Conservation (phyloP, 371 early-diverging fungal species). For the Nematocida ironsii region DNA sequence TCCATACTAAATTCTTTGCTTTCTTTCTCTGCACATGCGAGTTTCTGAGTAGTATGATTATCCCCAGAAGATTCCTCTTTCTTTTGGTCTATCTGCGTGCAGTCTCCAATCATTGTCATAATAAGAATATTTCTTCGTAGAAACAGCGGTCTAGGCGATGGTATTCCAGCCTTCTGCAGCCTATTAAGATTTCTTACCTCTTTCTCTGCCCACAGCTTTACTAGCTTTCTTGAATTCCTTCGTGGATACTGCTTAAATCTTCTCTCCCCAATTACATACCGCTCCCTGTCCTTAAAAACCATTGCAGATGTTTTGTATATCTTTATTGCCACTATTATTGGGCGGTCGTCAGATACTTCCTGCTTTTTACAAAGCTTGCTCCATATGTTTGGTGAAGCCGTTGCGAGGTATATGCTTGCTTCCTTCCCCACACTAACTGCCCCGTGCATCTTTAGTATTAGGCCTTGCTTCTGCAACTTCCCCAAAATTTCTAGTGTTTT, state of each 20-base stretch:
- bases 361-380: constrained; percentile 64
- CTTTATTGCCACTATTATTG: constrained; percentile 84
- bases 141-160: constrained; percentile 85
- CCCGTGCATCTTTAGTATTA: constrained; percentile 86
- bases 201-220: constrained; percentile 98
- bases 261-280: constrained; percentile 91
- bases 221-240: constrained; percentile 95
- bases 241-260: constrained; percentile 90
- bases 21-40: neutral
- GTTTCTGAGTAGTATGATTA: neutral
- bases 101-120: constrained; percentile 87
- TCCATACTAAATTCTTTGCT: neutral
- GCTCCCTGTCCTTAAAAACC: constrained; percentile 93
- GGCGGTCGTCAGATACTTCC: constrained; percentile 70
- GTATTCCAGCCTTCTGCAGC: constrained; percentile 80
- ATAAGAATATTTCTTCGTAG: constrained; percentile 89
- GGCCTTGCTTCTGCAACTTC: constrained; percentile 82
- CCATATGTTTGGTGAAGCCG: constrained; percentile 41
- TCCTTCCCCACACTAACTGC: constrained; percentile 97
- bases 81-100: constrained; percentile 70
- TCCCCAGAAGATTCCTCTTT: neutral
- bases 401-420: constrained; percentile 67
- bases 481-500: constrained; percentile 89
- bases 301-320: constrained; percentile 97
- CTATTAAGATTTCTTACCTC: constrained; percentile 95